A percentile compares a stretch with the other conserved stretches of the same genome.
phyloP scores from a whole-genome alignment of 192 early-diverging fungal genomes.

The Funneliformis geosporum region DNA sequence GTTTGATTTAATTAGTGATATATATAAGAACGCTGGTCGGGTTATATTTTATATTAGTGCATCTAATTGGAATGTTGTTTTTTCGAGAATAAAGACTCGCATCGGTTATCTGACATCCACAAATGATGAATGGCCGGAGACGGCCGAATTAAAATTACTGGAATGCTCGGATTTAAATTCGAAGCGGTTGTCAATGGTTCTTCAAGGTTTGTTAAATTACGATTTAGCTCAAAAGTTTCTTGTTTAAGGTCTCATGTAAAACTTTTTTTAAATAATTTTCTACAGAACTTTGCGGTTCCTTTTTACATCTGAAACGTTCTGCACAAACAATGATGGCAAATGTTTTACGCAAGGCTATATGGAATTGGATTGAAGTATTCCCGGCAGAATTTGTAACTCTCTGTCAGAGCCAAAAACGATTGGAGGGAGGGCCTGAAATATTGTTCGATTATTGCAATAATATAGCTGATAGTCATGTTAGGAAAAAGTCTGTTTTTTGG shows the following conservation, averaged over 20 bases:
- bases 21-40: slow-evolving; percentile 80
- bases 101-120: slow-evolving; percentile 65
- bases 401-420: slow-evolving; percentile 60
- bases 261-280: not conserved
- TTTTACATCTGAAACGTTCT: slow-evolving; percentile 61
- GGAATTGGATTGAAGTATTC: slow-evolving; percentile 92
- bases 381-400: slow-evolving; percentile 80
- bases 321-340: slow-evolving; percentile 77
- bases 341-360: slow-evolving; percentile 79
- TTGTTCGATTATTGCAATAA: slow-evolving; percentile 71
- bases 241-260: not conserved
- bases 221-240: not conserved
- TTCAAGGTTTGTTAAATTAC: slow-evolving; percentile 50
- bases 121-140: slow-evolving; percentile 67
- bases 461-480: slow-evolving; percentile 63
- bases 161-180: slow-evolving; percentile 85
- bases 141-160: slow-evolving; percentile 82
- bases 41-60: slow-evolving; percentile 87
- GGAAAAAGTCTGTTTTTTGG: slow-evolving; percentile 76
- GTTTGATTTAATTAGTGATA: slow-evolving; percentile 65
- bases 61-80: slow-evolving; percentile 85
- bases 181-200: slow-evolving; percentile 64
- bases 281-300: slow-evolving; percentile 52
- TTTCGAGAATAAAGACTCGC: slow-evolving; percentile 68
- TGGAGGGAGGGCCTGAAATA: slow-evolving; percentile 71